phyloP scores from a whole-genome alignment of 1,139 yeast genomes.

The Diutina ranongensis region DNA sequence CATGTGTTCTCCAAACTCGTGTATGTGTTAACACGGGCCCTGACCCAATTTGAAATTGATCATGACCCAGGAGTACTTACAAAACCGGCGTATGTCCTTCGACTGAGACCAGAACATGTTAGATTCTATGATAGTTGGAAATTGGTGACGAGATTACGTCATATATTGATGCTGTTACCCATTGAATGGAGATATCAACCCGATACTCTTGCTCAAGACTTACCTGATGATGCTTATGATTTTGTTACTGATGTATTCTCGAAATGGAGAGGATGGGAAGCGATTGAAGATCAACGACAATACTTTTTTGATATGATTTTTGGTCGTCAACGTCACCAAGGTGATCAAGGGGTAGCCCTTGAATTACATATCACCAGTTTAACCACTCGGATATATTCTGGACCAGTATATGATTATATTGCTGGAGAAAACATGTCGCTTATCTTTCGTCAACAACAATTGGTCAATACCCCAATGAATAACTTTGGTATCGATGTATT shows the following conservation, averaged over 20 bases:
- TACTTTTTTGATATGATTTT: slow-evolving; percentile 40
- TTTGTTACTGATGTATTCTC: slow-evolving; percentile 50
- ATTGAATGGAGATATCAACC: slow-evolving; percentile 10
- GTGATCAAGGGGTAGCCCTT: background rate
- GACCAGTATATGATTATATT: slow-evolving; percentile 11
- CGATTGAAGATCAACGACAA: slow-evolving; percentile 33
- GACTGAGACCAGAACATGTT: slow-evolving; percentile 63
- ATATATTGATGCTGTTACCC: slow-evolving; percentile 56
- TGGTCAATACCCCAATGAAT: slow-evolving; percentile 9
- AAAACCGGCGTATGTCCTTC: slow-evolving; percentile 70
- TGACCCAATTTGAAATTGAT: slow-evolving; percentile 46
- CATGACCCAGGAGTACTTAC: slow-evolving; percentile 88
- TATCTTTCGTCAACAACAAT: slow-evolving; percentile 7
- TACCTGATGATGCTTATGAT: slow-evolving; percentile 39
- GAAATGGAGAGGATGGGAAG: slow-evolving; percentile 92
- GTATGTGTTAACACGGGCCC: slow-evolving; percentile 50
- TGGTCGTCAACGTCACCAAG: background rate
- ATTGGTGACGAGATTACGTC: slow-evolving; percentile 64
- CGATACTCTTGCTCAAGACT: background rate
- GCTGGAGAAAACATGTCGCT: slow-evolving; percentile 11
- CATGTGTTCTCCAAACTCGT: slow-evolving; percentile 20
- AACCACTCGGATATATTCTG: background rate
- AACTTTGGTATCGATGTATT: slow-evolving; percentile 10
- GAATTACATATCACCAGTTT: background rate
- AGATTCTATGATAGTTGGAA: slow-evolving; percentile 85